Evolutionary conservation across 345 rosid genomes (phyloP).

Genomic region (Hypericum perforatum): DNA sequence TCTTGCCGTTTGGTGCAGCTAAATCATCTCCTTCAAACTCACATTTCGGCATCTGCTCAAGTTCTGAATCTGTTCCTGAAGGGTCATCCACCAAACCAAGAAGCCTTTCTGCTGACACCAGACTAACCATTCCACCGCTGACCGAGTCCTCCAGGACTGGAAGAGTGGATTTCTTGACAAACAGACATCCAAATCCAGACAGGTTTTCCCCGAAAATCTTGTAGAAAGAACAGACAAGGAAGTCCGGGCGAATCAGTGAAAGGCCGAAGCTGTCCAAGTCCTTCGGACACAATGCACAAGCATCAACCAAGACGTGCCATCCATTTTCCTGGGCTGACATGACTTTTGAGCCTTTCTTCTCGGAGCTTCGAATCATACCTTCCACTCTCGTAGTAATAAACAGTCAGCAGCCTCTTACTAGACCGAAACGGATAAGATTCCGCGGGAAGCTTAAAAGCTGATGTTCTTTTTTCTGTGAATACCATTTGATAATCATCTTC

Average conservation of each 20-base stretch:
- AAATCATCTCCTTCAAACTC: constrained; percentile 16
- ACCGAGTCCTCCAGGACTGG: constrained; percentile 42
- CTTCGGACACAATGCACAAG: constrained; percentile 85
- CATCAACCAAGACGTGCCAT: constrained; percentile 87
- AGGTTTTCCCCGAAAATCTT: constrained; percentile 89
- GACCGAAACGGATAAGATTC: constrained; percentile 78
- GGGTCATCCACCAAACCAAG: constrained; percentile 26
- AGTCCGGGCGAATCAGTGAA: constrained; percentile 70
- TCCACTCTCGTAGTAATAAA: constrained; percentile 81
- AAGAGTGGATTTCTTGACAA: constrained; percentile 67
- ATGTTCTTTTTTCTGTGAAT: constrained; percentile 74
- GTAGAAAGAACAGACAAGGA: constrained; percentile 81
- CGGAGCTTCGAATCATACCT: constrained; percentile 50
- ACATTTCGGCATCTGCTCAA: constrained; percentile 12
- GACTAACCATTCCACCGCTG: constrained; percentile 64
- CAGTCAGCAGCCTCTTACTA: constrained; percentile 52
- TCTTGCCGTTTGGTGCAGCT: constrained; percentile 27
- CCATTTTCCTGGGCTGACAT: constrained; percentile 86
- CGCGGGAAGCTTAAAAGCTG: constrained; percentile 81
- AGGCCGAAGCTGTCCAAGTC: constrained; percentile 95
- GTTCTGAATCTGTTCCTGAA: constrained; percentile 25
- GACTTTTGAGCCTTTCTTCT: constrained; percentile 61
- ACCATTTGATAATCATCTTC: constrained; percentile 77
- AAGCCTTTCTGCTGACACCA: constrained; percentile 40
- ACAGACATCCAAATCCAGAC: constrained; percentile 88